Evolutionary conservation across 2,329 filamentous ascomycete species (phyloP).

Genomic region (Neocucurbitaria cava): DNA sequence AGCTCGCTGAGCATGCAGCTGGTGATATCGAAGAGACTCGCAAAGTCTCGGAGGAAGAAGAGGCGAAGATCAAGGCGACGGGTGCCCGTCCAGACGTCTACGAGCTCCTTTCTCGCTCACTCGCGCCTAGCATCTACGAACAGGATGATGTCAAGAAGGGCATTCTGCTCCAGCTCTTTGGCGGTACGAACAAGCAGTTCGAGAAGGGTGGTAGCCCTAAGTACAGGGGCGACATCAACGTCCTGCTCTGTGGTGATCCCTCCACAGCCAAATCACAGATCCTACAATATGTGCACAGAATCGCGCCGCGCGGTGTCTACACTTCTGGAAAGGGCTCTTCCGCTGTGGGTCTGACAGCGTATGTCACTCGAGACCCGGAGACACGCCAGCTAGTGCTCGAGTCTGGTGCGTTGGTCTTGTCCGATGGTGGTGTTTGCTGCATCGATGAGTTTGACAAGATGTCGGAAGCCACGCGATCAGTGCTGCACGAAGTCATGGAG

Average conservation of each 20-base stretch:
- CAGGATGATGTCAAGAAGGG: slow-evolving; percentile 99
- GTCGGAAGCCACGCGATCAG: slow-evolving; percentile 75
- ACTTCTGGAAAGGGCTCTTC: slow-evolving; percentile 79
- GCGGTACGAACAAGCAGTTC: slow-evolving; percentile 97
- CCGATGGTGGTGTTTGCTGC: slow-evolving; percentile 77
- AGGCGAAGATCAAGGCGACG: slow-evolving; percentile 84
- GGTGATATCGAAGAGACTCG: slow-evolving; percentile 82
- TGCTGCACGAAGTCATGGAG: slow-evolving; percentile 82
- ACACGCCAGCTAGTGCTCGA: slow-evolving; percentile 76
- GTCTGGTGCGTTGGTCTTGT: slow-evolving; percentile 75
- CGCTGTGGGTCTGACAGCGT: slow-evolving; percentile 78
- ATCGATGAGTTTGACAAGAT: slow-evolving; percentile 85
- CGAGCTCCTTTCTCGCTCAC: slow-evolving; percentile 85
- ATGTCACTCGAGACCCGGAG: slow-evolving; percentile 76
- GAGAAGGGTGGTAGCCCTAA: slow-evolving; percentile 94
- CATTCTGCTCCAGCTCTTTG: slow-evolving; percentile 93
- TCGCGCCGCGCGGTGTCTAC: slow-evolving; percentile 86
- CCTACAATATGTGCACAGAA: slow-evolving; percentile 94
- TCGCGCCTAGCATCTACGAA: slow-evolving; percentile 95
- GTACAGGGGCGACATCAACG: slow-evolving; percentile 97
- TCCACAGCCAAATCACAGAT: slow-evolving; percentile 97
- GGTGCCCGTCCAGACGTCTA: slow-evolving; percentile 86
- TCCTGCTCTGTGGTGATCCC: slow-evolving; percentile 94
- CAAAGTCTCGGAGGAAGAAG: slow-evolving; percentile 84
- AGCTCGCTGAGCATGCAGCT: slow-evolving; percentile 74